Evolutionary conservation across 805 yeast species (phyloP), one percentile per base, ranked within the genome.

Genomic region (Wickerhamiella nectarea): DNA sequence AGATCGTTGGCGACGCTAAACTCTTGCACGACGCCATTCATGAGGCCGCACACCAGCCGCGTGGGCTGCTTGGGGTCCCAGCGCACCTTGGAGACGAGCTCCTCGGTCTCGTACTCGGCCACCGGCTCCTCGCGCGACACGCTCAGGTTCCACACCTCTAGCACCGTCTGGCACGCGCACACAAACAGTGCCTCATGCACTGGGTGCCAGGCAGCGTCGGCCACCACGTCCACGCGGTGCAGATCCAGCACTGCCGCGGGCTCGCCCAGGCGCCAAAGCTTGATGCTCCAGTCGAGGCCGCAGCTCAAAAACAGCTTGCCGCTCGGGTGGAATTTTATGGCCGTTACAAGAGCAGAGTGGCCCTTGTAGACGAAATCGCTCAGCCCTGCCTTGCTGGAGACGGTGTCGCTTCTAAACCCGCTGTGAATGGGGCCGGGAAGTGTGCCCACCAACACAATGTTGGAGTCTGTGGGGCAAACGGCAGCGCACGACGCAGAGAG

Each of bases 191-290:
- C 46, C 3, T 63, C 53, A 11, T 50, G 48, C 10, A 43, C 45
- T 1, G 68, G 69, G n/a, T 53, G 45, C 69, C 69, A 66, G 6
- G 53, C 48, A 1, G 59, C 59, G 44, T 63, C 68, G 47, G 57
- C 58, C 5, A 64, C 60, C 2, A 55, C 51, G 34, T 57, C 63
- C n/a, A 55, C 52, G 8, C 53, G 48, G 19, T 42, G 25, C 12
- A 63, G 45, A 19, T 52, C 54, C 25, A 52, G 22, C 17, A 44
- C 39, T 33, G 21, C 33, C 29, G 19, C 38, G 15, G 20, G 20
- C 21, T 17, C 15, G 28, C 21, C 22, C 12, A 51, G 43, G 24
- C 48, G 44, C 68, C 68, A 64, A 10, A 66, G 49, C 34, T 54
- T 52, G 19, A 66, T 52, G 3, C 60, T 48, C 65, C 68, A 65